Base-by-base conservation (phyloP, 2,329 filamentous ascomycete genomes). In the Ophiostoma tasmaniense region DNA sequence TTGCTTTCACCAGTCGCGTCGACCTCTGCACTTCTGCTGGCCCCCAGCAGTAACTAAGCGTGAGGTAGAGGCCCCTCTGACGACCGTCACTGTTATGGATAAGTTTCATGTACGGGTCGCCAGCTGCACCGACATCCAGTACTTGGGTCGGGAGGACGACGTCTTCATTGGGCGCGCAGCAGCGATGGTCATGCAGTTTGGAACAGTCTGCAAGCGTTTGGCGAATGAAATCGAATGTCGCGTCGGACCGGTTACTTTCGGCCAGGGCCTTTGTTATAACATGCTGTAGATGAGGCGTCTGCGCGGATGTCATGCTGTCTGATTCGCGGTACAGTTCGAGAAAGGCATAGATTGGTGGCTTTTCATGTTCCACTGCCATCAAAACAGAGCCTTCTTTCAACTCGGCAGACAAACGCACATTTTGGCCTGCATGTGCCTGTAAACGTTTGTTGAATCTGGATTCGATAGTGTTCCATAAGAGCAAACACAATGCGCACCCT, bases 11-110 rank as follows among this genome's bases (percentile, higher is more conserved):
- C 8, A 62, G 59, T 11, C 59, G 59, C 10, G 59, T 33, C 4
- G 28, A n/a, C 20, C 8, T 30, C 5, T 62, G 59, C 4, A 62
- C 59, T n/a, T 35, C 14, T 14, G 17, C 37, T 1, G 52, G 64
- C 2, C 68, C 68, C 68, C 68, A 69, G 55, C 68, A 69, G 39
- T 69, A 69, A 39, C 68, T 69, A n/a, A 69, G 64, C 5, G 68
- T 65, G 10, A 66, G 11, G 42, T 69, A 69, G 59, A 30, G 59
- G 28, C 59, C 59, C 17, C 59, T 17, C 13, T 8, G 25, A 5
- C 30, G 10, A 30, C 28, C 30, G 28, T 62, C 59, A 5, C 4
- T 3, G 59, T 62, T 62, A 33, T 33, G 25, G 30, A 33, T 0
- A 10, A 62, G 59, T 6, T 4, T 33, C 59, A 62, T 14, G 7